Evolutionary conservation across 352 stramenopile species (phyloP).

Genomic region (Phytopythium sindhum): DNA sequence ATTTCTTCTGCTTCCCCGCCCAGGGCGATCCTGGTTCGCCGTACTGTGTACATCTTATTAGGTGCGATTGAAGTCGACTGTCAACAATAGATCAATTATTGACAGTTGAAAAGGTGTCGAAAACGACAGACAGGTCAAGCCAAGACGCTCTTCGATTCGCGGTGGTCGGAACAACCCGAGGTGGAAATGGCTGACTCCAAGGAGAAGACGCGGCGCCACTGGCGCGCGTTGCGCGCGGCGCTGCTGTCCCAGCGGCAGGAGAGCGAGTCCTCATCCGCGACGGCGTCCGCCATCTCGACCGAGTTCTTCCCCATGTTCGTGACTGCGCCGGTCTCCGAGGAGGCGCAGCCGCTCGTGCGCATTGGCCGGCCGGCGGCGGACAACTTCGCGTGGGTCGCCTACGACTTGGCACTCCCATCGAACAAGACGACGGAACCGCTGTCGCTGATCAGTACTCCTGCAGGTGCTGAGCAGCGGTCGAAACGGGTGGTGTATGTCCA

Average conservation of each 20-base stretch:
- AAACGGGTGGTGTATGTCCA: constrained; percentile 39
- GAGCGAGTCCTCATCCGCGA: constrained; percentile 16
- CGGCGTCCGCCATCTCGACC: constrained; percentile 54
- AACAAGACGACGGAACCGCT: constrained; percentile 2
- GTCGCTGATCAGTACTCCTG: neutral
- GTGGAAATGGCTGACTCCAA: neutral
- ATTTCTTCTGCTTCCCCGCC: constrained; percentile 10
- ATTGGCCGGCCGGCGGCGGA: constrained; percentile 13
- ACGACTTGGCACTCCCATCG: constrained; percentile 23
- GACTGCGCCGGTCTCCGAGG: constrained; percentile 8
- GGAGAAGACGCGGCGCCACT: constrained; percentile 56
- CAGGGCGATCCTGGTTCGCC: constrained; percentile 10
- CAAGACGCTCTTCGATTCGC: too few relatives aligned
- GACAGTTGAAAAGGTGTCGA: neutral
- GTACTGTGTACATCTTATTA: neutral
- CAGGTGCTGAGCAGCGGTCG: neutral
- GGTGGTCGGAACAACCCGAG: neutral
- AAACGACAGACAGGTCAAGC: neutral
- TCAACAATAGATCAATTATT: neutral
- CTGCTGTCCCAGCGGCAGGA: constrained; percentile 32
- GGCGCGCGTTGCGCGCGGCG: constrained; percentile 64
- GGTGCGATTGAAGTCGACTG: constrained; percentile 4
- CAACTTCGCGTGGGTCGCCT: constrained; percentile 52
- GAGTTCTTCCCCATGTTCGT: constrained; percentile 62
- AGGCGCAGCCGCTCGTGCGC: constrained; percentile 3